phyloP scores from a whole-genome alignment of 768 basidiomycete species.

The Jaapia argillacea region DNA sequence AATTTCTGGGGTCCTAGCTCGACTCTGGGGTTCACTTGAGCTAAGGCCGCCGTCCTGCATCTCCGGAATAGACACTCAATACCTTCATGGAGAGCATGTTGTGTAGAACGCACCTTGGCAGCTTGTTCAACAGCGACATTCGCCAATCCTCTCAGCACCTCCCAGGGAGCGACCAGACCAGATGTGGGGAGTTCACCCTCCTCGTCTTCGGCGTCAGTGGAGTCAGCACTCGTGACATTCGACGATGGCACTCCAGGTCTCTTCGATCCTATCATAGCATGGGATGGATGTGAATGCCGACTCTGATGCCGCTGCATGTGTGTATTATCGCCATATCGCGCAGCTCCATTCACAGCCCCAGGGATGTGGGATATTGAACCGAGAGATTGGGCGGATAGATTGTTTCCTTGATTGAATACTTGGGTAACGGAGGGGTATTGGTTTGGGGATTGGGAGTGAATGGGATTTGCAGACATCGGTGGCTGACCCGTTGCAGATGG shows the following conservation, averaged over 20 bases:
- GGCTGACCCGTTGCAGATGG: not conserved
- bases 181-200: slow-evolving; percentile 70
- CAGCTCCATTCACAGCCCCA: not conserved
- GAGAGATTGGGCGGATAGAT: not conserved
- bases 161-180: slow-evolving; percentile 81
- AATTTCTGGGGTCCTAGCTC: slow-evolving; percentile 63
- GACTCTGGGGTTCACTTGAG: slow-evolving; percentile 69
- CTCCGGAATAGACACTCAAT: slow-evolving; percentile 4
- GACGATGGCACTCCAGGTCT: slow-evolving; percentile 39
- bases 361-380: not conserved
- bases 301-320: not conserved
- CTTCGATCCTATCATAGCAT: not conserved
- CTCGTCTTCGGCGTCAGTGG: slow-evolving; percentile 78
- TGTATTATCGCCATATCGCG: not conserved
- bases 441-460: not conserved
- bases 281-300: not conserved
- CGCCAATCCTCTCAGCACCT: slow-evolving; percentile 71
- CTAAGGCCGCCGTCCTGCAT: slow-evolving; percentile 13
- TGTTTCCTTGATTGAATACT: not conserved
- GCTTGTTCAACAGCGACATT: slow-evolving; percentile 76
- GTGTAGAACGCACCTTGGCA: slow-evolving; percentile 44
- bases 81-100: not conserved
- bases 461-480: not conserved
- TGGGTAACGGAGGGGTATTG: not conserved
- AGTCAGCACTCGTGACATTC: slow-evolving; percentile 67